Percentiles rank a stretch among this genome's conserved stretches.
Conservation (phyloP, 768 basidiomycete genomes). For the Pleurotus cornucopiae region DNA sequence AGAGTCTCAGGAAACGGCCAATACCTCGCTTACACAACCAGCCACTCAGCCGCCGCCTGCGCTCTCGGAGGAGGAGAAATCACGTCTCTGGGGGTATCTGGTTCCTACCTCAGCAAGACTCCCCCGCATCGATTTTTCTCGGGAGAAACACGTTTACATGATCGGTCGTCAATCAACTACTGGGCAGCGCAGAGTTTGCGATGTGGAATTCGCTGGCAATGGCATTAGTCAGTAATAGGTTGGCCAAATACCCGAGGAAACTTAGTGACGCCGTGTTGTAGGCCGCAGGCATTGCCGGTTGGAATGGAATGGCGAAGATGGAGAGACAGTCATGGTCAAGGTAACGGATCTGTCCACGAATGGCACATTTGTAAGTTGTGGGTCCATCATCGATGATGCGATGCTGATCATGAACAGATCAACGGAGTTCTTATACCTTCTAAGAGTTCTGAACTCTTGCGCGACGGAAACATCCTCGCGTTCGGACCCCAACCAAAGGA, state of each 20-base stretch:
- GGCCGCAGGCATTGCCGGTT: conserved; percentile 60
- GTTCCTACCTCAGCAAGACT: conserved; percentile 54
- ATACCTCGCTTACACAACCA: conserved; percentile 29
- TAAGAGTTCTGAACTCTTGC: conserved; percentile 49
- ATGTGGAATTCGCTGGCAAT: conserved; percentile 56
- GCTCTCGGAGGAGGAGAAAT: conserved; percentile 24
- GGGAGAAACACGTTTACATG: conserved; percentile 38
- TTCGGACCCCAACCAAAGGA: conserved; percentile 62
- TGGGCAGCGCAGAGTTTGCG: background rate
- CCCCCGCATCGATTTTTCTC: conserved; percentile 59
- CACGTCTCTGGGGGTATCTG: conserved; percentile 67
- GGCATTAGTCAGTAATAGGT: conserved; percentile 61
- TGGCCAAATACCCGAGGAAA: background rate
- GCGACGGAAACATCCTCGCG: conserved; percentile 82
- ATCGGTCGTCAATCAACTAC: conserved; percentile 34
- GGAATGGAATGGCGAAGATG: conserved; percentile 52
- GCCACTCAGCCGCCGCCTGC: conserved; percentile 40
- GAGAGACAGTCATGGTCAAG: conserved; percentile 32
- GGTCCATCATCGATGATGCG: background rate
- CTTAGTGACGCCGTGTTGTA: conserved; percentile 14
- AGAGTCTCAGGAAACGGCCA: conserved; percentile 1
- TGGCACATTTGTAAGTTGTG: conserved; percentile 60
- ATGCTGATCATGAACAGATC: conserved; percentile 37
- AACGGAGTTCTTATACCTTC: conserved; percentile 63
- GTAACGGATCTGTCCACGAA: conserved; percentile 64